A percentile compares a stretch with the other conserved stretches of the same genome.
Conservation (phyloP, 2,329 filamentous ascomycete species). For the Pseudogymnoascus sp. region DNA sequence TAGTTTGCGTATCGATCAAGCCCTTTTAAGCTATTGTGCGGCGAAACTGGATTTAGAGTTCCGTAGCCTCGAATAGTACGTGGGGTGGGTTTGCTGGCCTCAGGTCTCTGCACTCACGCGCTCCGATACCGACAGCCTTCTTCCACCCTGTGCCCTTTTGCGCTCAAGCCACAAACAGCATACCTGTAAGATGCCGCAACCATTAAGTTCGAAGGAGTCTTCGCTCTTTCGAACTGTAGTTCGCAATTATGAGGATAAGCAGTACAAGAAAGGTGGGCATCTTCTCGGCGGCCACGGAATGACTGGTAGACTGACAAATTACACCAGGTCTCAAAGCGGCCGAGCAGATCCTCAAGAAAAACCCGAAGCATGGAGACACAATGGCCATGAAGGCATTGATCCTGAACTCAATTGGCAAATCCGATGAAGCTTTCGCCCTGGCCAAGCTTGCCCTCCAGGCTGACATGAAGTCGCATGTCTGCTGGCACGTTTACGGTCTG, state of each 20-base stretch:
- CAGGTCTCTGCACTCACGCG: constrained; percentile 9
- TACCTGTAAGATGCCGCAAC: constrained; percentile 53
- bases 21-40: constrained; percentile 3
- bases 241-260: constrained; percentile 94
- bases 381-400: constrained; percentile 99
- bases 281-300: constrained; percentile 11
- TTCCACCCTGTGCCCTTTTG: not conserved
- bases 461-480: constrained; percentile 98
- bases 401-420: constrained; percentile 84
- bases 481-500: constrained; percentile 97
- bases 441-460: constrained; percentile 87
- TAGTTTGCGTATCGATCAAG: not conserved
- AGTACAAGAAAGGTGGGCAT: constrained; percentile 73
- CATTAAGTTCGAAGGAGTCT: constrained; percentile 76
- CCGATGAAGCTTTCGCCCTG: constrained; percentile 86
- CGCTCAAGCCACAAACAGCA: not conserved
- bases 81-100: constrained; percentile 8
- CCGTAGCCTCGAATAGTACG: constrained; percentile 3
- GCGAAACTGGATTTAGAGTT: not conserved
- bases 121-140: constrained; percentile 10
- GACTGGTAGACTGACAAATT: constrained; percentile 13
- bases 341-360: constrained; percentile 92
- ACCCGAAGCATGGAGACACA: constrained; percentile 93
- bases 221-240: constrained; percentile 92
- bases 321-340: constrained; percentile 74